Evolutionary conservation across 148 eudicot species (phyloP).

Genomic region (Salicornia ramosissima): DNA sequence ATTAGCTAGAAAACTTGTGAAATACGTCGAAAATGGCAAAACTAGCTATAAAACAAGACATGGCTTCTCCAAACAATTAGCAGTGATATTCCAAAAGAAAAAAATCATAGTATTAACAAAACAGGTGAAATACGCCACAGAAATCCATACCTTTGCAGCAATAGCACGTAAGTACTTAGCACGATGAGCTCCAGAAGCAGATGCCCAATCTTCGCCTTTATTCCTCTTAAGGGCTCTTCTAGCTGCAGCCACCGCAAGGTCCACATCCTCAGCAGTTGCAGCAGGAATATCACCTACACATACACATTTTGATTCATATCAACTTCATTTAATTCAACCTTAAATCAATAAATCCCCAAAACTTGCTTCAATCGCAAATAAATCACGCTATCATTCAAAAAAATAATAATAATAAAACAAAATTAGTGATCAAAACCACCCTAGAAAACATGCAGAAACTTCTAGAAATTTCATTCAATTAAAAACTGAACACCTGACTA

Average conservation of each 20-base stretch:
- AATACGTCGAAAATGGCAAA: no score
- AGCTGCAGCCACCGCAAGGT: conserved; percentile 86
- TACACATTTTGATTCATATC: conserved; percentile 9
- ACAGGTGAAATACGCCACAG: not conserved
- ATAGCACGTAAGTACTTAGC: conserved; percentile 94
- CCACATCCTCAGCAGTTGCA: conserved; percentile 88
- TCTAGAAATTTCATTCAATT: not conserved
- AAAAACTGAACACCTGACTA: not conserved
- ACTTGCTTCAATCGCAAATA: not conserved
- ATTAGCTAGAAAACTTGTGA: no score
- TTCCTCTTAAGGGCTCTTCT: conserved; percentile 56
- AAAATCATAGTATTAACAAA: not conserved
- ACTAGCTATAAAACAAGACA: no score
- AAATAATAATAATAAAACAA: not conserved
- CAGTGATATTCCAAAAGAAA: not conserved
- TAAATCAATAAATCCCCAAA: not conserved
- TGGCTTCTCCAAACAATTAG: not conserved
- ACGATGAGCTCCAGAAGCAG: conserved; percentile 83
- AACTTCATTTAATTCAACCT: not conserved
- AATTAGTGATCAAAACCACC: not conserved
- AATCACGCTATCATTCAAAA: conserved; percentile 1
- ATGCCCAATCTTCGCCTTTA: conserved; percentile 70
- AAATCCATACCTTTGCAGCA: conserved; percentile 61
- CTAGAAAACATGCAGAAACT: no score
- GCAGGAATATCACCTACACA: conserved; percentile 82